These are phyloP conservation scores for Rubia balearica DNA, from an alignment of 305 asterid genomes.

Conservation along the genomic window DNA sequence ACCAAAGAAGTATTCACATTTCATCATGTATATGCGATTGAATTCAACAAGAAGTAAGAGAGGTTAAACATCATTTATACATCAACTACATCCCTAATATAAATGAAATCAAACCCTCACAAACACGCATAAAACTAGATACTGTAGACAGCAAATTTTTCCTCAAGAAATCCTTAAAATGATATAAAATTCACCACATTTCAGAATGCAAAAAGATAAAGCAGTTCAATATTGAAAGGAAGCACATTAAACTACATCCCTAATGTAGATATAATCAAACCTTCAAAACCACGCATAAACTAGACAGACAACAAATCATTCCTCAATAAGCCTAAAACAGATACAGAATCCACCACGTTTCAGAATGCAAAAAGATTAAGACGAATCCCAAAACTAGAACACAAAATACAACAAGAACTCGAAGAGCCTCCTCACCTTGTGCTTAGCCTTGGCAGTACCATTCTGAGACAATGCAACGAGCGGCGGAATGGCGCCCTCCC, in stretches of 20 bases:
- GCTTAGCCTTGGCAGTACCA: constrained; percentile 87
- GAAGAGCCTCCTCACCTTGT: constrained; percentile 48
- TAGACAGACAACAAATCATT: neutral
- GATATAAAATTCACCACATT: neutral
- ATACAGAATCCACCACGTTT: neutral
- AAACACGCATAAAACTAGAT: neutral
- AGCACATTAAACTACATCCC: neutral
- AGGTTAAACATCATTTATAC: neutral
- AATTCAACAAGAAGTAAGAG: neutral
- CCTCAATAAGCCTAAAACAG: neutral
- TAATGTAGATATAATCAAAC: neutral
- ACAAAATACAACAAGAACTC: neutral
- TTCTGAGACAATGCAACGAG: constrained; percentile 84
- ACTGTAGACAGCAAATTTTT: neutral
- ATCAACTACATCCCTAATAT: neutral
- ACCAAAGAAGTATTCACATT: neutral
- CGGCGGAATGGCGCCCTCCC: constrained; percentile 96
- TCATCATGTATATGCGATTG: neutral
- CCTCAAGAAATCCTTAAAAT: neutral
- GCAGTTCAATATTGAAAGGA: neutral
- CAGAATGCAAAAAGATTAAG: too few relatives aligned
- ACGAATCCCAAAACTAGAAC: neutral
- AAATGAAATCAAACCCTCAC: neutral
- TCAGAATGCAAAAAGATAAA: too few relatives aligned
- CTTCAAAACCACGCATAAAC: neutral